Evolutionary conservation across 495 filamentous ascomycete genomes (phyloP).

Genomic region (Penicillium angulare): DNA sequence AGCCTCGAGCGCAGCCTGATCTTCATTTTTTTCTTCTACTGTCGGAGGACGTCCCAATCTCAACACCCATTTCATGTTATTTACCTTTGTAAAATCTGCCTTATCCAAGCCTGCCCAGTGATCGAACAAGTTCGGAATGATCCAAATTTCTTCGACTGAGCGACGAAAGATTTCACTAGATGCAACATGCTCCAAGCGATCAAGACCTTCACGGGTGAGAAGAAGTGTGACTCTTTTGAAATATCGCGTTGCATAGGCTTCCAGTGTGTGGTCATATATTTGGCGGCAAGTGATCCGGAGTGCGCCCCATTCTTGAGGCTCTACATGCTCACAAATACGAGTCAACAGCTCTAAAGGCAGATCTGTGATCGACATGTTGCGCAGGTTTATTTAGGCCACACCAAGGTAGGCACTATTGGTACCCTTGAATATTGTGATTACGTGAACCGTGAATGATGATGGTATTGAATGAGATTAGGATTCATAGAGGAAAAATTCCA

Average conservation of each 20-base stretch:
- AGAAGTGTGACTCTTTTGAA: slow-evolving; percentile 1
- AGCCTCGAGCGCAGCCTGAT: background rate
- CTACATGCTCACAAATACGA: background rate
- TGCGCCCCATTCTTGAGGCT: slow-evolving; percentile 1
- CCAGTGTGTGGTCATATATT: slow-evolving; percentile 2
- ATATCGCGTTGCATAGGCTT: slow-evolving; percentile 6
- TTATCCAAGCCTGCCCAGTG: background rate
- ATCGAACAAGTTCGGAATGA: slow-evolving; percentile 4
- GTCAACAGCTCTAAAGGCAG: slow-evolving; percentile 1
- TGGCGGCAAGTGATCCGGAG: slow-evolving; percentile 1
- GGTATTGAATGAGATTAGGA: slow-evolving; percentile 1
- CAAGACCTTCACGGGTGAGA: background rate
- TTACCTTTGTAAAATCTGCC: slow-evolving; percentile 1
- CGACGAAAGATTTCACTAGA: background rate
- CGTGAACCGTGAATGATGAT: background rate
- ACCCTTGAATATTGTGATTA: background rate
- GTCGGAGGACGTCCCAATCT: background rate
- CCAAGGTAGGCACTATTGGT: background rate
- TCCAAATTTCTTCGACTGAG: slow-evolving; percentile 5
- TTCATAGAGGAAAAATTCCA: no score
- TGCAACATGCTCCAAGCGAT: slow-evolving; percentile 1
- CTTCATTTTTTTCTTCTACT: background rate
- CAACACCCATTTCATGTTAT: background rate
- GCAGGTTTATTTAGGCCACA: background rate
- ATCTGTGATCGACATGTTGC: slow-evolving; percentile 4